Evolutionary conservation across 139 green algal genomes (phyloP), one percentile per base, ranked within the genome.

Genomic region (Micractinium sp.): DNA sequence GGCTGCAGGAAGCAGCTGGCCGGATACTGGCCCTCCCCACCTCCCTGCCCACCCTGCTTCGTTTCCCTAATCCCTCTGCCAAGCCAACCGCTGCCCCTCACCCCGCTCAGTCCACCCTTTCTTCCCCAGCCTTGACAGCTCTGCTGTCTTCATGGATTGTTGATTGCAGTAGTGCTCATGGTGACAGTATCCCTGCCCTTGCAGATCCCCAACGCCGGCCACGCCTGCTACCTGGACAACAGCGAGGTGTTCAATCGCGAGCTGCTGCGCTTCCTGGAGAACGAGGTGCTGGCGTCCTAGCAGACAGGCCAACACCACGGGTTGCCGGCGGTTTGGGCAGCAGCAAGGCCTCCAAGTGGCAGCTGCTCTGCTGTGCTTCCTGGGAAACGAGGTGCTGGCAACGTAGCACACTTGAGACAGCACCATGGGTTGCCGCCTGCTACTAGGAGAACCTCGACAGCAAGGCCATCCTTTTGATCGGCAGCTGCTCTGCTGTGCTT

Each of bases 171-270:
- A 56, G 47, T 56, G 47, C 47, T 56, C 47, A 9, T 56, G 47
- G 47, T 56, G 47, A 16, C 7, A 9, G 47, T 56, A 56, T 56
- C 47, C 47, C 47, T 56, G 47, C 63, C 63, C 63, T 12, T 71
- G 63, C 63, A 31, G 15, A 36, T 47, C 7, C 87, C 75, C 20
- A 53, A 90, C 75, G 87, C 87, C 3, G 35, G 60, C 31, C 87
- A 90, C 36, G 25, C 87, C 16, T 90, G 87, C 82, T 90, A 90
- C 79, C 27, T 88, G 22, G 87, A 90, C 36, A 18, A 77, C 20
- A 74, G 79, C 29, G 73, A 80, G 4, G n/a, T 75, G 56, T 90
- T 90, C 79, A 87, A 88, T 13, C 47, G 73, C 3, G 82, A 90
- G 53, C 82, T 90, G 9, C 56, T 90, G 23, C 71, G 82, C 56